Base-by-base conservation (phyloP, 2,329 filamentous ascomycete genomes). In the Aspergillus brasiliensis region DNA sequence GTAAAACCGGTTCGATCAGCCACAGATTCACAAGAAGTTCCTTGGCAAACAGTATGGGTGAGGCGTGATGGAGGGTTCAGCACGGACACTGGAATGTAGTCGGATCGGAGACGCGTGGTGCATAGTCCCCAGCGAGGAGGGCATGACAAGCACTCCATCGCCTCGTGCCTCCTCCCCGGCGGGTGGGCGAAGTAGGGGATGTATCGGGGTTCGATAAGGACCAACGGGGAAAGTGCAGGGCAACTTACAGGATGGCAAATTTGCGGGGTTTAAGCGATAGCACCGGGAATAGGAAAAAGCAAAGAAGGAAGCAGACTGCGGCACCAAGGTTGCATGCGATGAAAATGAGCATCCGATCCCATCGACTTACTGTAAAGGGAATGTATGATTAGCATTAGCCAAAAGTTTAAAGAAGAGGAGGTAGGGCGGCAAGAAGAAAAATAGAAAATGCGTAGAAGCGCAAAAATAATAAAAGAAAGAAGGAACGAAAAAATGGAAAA, bases 331-430 rank as follows among this genome's bases (percentile, higher is more conserved):
- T 96, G 81, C 94, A 96, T 73, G 89, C 92, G 66, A 86, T 89
- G 78, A 99, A 99, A 71, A 98, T 86, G 75, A 99, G 84, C 73
- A 98, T 81, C 59, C 94, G 91, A 80, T 99, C 95, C 95, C 94
- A 98, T 80, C 94, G 87, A 81, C 92, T 97, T 82, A 99, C 95
- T 98, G 79, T 73, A 71, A 71, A 49, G 59, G 56, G 62, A 53
- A 23, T 38, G 56, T 10, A 62, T 54, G 62, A 54, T 68, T 56
- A 68, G 67, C 63, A 46, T 57, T 63, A 53, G 19, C 42, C 40
- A 23, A 52, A 57, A 52, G 21, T 25, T 25, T 44, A 58, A 31
- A 27, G 11, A 7, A 25, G 46, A 49, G 46, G 25, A 49, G 28
- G n/a, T 49, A 28, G 28, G 10, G 46, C 23, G 25, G n/a, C 8